Percentiles rank a stretch among this genome's conserved stretches.
Evolutionary conservation across 2,329 filamentous ascomycete species (phyloP).

Genomic region (Rhexocercosporidium sp.): DNA sequence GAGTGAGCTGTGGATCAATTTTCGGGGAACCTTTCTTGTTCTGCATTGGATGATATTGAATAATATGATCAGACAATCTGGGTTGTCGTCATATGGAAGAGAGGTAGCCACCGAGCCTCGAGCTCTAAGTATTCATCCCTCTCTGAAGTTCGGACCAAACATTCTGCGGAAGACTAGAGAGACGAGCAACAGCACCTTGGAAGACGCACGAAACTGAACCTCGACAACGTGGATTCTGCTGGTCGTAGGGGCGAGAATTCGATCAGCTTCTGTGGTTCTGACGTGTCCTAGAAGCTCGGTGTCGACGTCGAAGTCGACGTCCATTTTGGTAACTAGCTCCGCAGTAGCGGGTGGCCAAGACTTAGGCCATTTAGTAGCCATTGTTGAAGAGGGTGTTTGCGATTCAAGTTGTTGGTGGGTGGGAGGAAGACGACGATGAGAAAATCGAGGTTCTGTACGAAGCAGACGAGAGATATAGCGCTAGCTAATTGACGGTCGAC

Average conservation of each 20-base stretch:
- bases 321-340: neutral
- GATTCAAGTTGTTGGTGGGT: too few species aligned
- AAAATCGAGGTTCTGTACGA: too few species aligned
- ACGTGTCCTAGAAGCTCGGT: neutral
- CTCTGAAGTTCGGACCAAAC: neutral
- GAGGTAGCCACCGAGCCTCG: conserved; percentile 1
- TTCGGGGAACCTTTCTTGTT: conserved; percentile 4
- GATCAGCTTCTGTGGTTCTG: too few species aligned
- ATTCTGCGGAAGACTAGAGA: neutral
- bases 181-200: neutral
- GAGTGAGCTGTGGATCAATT: neutral
- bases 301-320: neutral
- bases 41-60: conserved; percentile 23
- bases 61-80: conserved; percentile 16
- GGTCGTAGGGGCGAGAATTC: neutral
- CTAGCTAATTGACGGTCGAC: too few species aligned
- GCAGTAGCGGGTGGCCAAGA: neutral
- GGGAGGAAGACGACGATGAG: too few species aligned
- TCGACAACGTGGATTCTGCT: neutral
- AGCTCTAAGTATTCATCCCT: neutral
- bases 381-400: neutral
- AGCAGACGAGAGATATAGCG: too few species aligned
- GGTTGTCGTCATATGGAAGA: conserved; percentile 18
- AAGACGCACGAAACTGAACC: neutral
- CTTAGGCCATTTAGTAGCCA: neutral